phyloP scores from a whole-genome alignment of 1,139 yeast genomes.

The Hanseniaspora sp. region DNA sequence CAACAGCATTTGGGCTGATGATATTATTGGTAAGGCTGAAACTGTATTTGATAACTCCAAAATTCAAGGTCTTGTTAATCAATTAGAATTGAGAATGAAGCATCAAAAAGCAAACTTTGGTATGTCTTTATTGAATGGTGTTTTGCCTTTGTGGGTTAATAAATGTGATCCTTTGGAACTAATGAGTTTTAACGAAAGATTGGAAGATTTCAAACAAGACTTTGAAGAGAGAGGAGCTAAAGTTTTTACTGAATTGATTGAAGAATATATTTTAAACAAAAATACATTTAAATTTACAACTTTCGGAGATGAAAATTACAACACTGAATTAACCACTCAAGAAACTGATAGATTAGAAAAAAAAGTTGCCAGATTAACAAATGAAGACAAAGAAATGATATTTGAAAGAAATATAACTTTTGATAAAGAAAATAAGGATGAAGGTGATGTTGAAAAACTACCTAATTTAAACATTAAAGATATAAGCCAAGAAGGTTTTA shows the following conservation, averaged over 20 bases:
- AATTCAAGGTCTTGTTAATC: constrained; percentile 77
- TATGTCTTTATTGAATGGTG: constrained; percentile 56
- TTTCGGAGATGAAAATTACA: constrained; percentile 48
- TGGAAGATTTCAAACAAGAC: constrained; percentile 54
- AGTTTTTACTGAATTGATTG: constrained; percentile 25
- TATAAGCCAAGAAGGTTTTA: constrained; percentile 50
- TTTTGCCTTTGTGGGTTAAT: constrained; percentile 79
- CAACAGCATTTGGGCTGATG: constrained; percentile 38
- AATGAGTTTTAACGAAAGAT: constrained; percentile 50
- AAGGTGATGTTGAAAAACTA: constrained; percentile 58
- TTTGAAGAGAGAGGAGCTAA: constrained; percentile 44
- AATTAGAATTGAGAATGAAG: constrained; percentile 69
- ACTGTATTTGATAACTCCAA: constrained; percentile 34
- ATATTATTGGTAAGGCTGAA: constrained; percentile 40
- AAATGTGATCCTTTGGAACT: constrained; percentile 58
- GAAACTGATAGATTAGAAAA: constrained; percentile 45
- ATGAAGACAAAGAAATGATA: constrained; percentile 43
- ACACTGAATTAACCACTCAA: constrained; percentile 32
- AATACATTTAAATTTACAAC: constrained; percentile 7
- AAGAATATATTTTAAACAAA: constrained; percentile 31
- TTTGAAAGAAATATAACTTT: constrained; percentile 45
- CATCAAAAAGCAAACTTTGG: constrained; percentile 91
- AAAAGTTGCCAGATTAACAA: constrained; percentile 30
- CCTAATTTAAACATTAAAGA: constrained; percentile 70
- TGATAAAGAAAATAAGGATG: constrained; percentile 43